Conservation (phyloP, 2,329 filamentous ascomycete species). For the Leptographium wingfieldii region DNA sequence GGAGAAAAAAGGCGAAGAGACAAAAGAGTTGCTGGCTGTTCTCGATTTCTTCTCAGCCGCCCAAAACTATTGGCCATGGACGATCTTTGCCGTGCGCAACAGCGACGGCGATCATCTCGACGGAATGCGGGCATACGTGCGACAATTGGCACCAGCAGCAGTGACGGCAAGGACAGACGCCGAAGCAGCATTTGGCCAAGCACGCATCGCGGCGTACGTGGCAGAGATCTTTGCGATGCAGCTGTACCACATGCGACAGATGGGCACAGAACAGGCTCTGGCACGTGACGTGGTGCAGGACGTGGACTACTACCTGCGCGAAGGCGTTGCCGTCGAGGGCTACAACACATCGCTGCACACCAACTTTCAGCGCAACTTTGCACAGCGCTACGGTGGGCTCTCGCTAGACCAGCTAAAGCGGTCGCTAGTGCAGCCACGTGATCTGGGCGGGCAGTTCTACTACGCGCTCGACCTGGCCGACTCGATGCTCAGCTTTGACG, state of each 20-base stretch:
- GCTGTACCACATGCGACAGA: conserved; percentile 72
- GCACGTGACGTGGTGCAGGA: conserved; percentile 61
- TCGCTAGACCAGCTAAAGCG: conserved; percentile 70
- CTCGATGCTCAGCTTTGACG: conserved; percentile 63
- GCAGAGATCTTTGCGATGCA: conserved; percentile 87
- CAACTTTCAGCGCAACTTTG: conserved; percentile 77
- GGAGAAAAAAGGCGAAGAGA: conserved; percentile 7
- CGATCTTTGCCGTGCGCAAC: conserved; percentile 64
- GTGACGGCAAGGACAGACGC: conserved; percentile 41
- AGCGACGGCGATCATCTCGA: conserved; percentile 52
- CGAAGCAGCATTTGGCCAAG: conserved; percentile 46
- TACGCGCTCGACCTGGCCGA: conserved; percentile 70
- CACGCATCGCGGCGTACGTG: conserved; percentile 65
- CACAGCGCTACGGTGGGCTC: conserved; percentile 60
- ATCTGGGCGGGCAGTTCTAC: conserved; percentile 66
- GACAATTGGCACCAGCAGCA: conserved; percentile 38
- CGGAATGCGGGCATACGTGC: conserved; percentile 58
- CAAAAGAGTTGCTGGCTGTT: conserved; percentile 53
- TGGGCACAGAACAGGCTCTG: conserved; percentile 51
- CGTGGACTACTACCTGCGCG: conserved; percentile 66
- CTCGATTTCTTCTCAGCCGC: conserved; percentile 79
- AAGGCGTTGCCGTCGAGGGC: conserved; percentile 63
- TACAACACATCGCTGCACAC: conserved; percentile 83
- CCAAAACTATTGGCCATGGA: conserved; percentile 94
- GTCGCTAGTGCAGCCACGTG: conserved; percentile 44